Percentiles rank a stretch among this genome's conserved stretches.
Evolutionary conservation across 2,329 filamentous ascomycete genomes (phyloP).

Genomic region (Pseudocercospora fijiensis): DNA sequence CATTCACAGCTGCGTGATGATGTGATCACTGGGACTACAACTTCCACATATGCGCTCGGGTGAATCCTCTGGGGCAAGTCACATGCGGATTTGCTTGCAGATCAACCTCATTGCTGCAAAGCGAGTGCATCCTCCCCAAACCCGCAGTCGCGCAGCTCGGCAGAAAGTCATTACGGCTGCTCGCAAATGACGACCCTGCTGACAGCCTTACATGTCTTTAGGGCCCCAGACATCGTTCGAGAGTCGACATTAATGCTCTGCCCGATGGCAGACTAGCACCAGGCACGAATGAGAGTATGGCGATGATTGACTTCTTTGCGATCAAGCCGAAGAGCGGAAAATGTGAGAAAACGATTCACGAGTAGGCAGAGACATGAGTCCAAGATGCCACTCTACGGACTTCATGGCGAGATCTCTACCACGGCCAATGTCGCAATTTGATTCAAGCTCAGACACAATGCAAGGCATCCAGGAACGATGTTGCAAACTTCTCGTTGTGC

Average conservation of each 20-base stretch:
- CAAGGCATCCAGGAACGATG: neutral
- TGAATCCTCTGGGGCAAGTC: neutral
- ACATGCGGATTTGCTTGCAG: neutral
- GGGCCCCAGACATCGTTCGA: no score
- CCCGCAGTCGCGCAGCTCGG: no score
- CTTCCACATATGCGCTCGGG: neutral
- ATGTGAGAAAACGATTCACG: neutral
- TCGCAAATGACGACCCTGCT: no score
- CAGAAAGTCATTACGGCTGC: no score
- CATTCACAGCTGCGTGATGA: no score
- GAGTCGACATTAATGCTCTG: constrained; percentile 4
- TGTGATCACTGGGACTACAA: neutral
- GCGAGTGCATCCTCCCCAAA: neutral
- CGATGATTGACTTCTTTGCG: constrained; percentile 34
- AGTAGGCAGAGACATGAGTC: no score
- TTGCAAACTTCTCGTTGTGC: no score
- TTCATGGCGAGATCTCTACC: no score
- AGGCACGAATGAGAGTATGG: constrained; percentile 32
- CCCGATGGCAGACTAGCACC: constrained; percentile 25
- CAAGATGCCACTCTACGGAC: no score
- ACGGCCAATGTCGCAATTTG: no score
- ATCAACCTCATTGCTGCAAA: neutral
- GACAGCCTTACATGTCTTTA: no score
- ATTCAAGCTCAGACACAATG: neutral
- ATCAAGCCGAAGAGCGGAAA: constrained; percentile 25